A percentile compares a stretch with the other conserved stretches of the same genome.
phyloP scores from a whole-genome alignment of 805 yeast species.

The Ogataea glucozyma region DNA sequence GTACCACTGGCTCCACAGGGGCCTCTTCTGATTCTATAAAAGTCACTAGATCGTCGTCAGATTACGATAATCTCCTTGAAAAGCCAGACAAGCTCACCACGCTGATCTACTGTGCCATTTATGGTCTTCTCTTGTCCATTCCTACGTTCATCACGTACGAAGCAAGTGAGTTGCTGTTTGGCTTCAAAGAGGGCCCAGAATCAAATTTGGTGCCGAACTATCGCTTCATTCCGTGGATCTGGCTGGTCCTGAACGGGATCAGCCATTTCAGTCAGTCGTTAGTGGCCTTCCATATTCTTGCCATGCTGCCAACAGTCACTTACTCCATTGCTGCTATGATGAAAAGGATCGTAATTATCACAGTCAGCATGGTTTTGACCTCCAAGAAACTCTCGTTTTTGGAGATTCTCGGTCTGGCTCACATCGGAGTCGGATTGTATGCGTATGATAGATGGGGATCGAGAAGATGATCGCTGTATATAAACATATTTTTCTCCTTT shows the following conservation, averaged over 20 bases:
- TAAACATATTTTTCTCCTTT: not conserved
- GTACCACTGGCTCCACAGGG: not conserved
- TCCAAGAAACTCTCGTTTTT: slow-evolving; percentile 48
- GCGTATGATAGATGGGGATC: slow-evolving; percentile 62
- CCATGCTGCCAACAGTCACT: slow-evolving; percentile 79
- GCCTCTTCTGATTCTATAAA: not conserved
- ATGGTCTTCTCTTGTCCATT: slow-evolving; percentile 71
- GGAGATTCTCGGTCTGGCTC: slow-evolving; percentile 51
- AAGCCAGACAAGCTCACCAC: slow-evolving; percentile 80
- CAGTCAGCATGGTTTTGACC: slow-evolving; percentile 69
- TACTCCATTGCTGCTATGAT: slow-evolving; percentile 85
- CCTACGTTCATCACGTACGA: slow-evolving; percentile 73
- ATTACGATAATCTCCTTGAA: slow-evolving; percentile 20
- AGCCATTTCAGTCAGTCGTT: slow-evolving; percentile 80
- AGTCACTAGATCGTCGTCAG: not conserved
- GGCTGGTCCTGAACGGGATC: slow-evolving; percentile 65
- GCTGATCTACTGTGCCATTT: slow-evolving; percentile 73
- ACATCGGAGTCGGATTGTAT: slow-evolving; percentile 58
- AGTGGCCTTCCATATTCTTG: slow-evolving; percentile 77
- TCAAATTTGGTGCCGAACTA: slow-evolving; percentile 26
- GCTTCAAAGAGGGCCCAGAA: slow-evolving; percentile 7
- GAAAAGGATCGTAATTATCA: slow-evolving; percentile 83
- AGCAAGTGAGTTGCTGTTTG: slow-evolving; percentile 36
- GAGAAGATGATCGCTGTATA: slow-evolving; percentile 19
- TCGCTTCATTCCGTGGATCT: slow-evolving; percentile 41